A percentile compares a stretch with the other conserved stretches of the same genome.
Conservation (phyloP, 2,329 filamentous ascomycete genomes). For the Aureobasidium sp. region DNA sequence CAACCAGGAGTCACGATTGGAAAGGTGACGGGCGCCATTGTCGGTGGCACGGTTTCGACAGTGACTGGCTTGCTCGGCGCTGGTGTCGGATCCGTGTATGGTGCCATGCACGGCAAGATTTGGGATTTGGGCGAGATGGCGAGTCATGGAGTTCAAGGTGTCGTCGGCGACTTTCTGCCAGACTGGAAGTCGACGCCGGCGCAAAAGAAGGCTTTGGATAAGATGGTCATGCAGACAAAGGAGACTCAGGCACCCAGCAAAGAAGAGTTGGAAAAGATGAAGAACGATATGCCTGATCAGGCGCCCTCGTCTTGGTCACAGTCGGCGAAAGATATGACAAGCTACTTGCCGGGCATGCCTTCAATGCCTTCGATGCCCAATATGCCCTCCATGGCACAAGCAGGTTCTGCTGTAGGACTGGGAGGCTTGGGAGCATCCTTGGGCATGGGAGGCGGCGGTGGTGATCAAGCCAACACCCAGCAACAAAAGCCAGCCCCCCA, state of each 20-base stretch:
- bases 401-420: conserved; percentile 20
- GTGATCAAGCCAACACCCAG: not conserved
- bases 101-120: conserved; percentile 28
- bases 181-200: conserved; percentile 28
- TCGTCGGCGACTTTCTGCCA: conserved; percentile 27
- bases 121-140: conserved; percentile 31
- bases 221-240: conserved; percentile 31
- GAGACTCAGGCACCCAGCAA: conserved; percentile 27
- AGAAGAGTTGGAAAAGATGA: conserved; percentile 30
- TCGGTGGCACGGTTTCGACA: conserved; percentile 27
- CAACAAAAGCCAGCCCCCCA: not conserved
- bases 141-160: conserved; percentile 27
- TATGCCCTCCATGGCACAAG: conserved; percentile 19
- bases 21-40: conserved; percentile 29
- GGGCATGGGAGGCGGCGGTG: conserved; percentile 18
- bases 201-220: conserved; percentile 30
- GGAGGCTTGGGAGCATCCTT: conserved; percentile 25
- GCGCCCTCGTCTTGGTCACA: conserved; percentile 29
- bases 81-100: conserved; percentile 30
- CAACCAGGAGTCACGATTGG: conserved; percentile 29
- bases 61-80: conserved; percentile 29
- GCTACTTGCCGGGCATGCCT: conserved; percentile 22
- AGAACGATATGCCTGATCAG: conserved; percentile 26
- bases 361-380: conserved; percentile 19
- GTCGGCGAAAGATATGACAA: conserved; percentile 27